phyloP scores from a whole-genome alignment of 164 flowering plant genomes.

The Euptelea pleiosperma region DNA sequence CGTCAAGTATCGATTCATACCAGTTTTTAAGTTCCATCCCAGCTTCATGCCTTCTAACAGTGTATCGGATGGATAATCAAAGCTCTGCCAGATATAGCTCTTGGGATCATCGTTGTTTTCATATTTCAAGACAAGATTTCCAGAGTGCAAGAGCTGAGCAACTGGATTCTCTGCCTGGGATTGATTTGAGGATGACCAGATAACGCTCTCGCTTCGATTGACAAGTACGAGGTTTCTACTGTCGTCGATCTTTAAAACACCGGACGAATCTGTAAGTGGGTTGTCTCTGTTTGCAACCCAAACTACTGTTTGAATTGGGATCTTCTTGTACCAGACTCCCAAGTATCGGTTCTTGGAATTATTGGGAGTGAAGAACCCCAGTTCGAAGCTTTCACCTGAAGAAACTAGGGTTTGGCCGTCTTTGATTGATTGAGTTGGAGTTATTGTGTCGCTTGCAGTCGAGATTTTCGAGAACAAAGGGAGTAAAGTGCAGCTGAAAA shows the following conservation, averaged over 20 bases:
- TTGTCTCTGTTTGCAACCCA: conserved; percentile 25
- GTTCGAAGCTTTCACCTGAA: conserved; percentile 3
- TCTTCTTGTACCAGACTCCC: conserved; percentile 12
- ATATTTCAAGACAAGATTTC: conserved; percentile 24
- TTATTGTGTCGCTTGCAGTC: not conserved
- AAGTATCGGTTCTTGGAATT: conserved; percentile 9
- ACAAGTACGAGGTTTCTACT: conserved; percentile 7
- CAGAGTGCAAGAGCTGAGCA: conserved; percentile 27
- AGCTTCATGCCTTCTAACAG: conserved; percentile 30
- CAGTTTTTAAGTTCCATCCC: conserved; percentile 23
- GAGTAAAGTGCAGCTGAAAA: not conserved
- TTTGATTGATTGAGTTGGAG: not conserved
- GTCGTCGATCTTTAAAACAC: not conserved
- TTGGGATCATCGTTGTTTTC: conserved; percentile 6
- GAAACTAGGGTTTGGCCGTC: conserved; percentile 4
- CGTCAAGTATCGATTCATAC: conserved; percentile 16
- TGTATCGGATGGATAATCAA: conserved; percentile 35
- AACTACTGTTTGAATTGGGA: not conserved
- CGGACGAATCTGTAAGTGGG: conserved; percentile 9
- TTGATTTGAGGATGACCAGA: conserved; percentile 23
- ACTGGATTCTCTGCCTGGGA: not conserved
- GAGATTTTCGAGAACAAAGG: not conserved
- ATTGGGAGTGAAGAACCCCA: conserved; percentile 18
- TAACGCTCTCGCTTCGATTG: not conserved
- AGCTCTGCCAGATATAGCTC: conserved; percentile 37